Percentiles rank a stretch among this genome's conserved stretches.
Conservation (phyloP, 768 basidiomycete genomes). For the Tylopilus sp. region DNA sequence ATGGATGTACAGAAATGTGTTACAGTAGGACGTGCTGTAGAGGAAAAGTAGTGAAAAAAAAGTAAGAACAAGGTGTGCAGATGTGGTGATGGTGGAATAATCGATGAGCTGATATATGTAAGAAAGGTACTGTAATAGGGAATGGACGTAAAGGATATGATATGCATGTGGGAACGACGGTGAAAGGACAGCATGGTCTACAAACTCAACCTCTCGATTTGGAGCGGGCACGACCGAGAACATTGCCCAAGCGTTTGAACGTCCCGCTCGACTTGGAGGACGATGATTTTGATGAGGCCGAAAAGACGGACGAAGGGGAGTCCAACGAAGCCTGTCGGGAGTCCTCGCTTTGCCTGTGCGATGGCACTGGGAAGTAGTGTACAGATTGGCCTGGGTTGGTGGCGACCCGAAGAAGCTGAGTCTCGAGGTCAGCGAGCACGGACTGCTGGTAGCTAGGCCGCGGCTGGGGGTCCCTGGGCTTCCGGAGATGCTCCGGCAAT, state of each 20-base stretch:
- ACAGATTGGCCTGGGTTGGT: slow-evolving; percentile 29
- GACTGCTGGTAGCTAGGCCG: slow-evolving; percentile 30
- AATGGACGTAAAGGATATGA: slow-evolving; percentile 7
- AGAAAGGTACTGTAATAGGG: slow-evolving; percentile 5
- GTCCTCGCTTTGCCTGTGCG: slow-evolving; percentile 31
- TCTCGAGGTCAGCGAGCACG: slow-evolving; percentile 31
- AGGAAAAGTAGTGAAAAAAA: neutral
- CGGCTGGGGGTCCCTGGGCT: slow-evolving; percentile 7
- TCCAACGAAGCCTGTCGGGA: slow-evolving; percentile 26
- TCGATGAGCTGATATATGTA: slow-evolving; percentile 8
- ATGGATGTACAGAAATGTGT: neutral
- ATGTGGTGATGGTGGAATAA: slow-evolving; percentile 12
- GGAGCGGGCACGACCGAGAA: slow-evolving; percentile 19
- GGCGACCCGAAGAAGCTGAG: slow-evolving; percentile 24
- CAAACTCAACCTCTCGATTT: slow-evolving; percentile 19
- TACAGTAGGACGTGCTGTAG: slow-evolving; percentile 17
- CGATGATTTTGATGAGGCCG: slow-evolving; percentile 17
- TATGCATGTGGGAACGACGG: slow-evolving; percentile 4
- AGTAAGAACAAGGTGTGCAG: neutral
- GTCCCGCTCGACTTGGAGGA: slow-evolving; percentile 23
- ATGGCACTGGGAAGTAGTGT: slow-evolving; percentile 33
- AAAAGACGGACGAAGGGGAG: slow-evolving; percentile 27
- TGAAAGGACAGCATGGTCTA: neutral
- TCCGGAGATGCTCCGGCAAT: slow-evolving; percentile 25
- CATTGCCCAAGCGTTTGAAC: slow-evolving; percentile 18